Percentiles rank a stretch among this genome's conserved stretches.
phyloP scores from a whole-genome alignment of 1,139 yeast species.

The Suhomyces choctaworum region DNA sequence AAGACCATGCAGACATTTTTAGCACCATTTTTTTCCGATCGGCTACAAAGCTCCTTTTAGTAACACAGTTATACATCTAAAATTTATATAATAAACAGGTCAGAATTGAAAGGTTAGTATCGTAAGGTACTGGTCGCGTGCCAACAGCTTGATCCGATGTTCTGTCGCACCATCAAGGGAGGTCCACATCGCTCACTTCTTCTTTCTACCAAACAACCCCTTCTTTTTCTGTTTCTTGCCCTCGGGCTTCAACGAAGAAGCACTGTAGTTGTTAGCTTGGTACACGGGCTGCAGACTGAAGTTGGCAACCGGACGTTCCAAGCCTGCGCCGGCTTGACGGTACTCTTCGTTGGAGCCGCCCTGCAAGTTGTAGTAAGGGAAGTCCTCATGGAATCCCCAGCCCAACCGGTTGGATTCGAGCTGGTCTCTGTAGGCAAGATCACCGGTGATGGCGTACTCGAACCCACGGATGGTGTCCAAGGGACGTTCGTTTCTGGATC shows the following conservation, averaged over 20 bases:
- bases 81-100: slow-evolving; percentile 4
- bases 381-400: slow-evolving; percentile 64
- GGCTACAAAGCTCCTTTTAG: too few relatives aligned
- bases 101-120: slow-evolving; percentile 5
- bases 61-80: slow-evolving; percentile 1
- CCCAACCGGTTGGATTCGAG: slow-evolving; percentile 77
- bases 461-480: slow-evolving; percentile 90
- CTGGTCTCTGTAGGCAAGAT: slow-evolving; percentile 70
- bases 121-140: slow-evolving; percentile 3
- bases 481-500: slow-evolving; percentile 92
- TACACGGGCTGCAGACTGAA: slow-evolving; percentile 64
- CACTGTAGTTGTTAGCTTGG: slow-evolving; percentile 54
- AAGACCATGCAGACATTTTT: too few relatives aligned
- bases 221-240: slow-evolving; percentile 55
- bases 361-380: slow-evolving; percentile 36
- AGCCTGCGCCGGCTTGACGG: slow-evolving; percentile 15
- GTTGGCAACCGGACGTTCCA: slow-evolving; percentile 22
- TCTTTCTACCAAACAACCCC: slow-evolving; percentile 74
- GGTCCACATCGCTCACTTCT: slow-evolving; percentile 10
- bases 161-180: not conserved
- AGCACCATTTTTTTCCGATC: too few relatives aligned
- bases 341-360: slow-evolving; percentile 18
- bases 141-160: not conserved
- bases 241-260: slow-evolving; percentile 40
- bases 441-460: slow-evolving; percentile 93